phyloP scores from a whole-genome alignment of 2,329 filamentous ascomycete species.

The Hymenoscyphus fructigenus region DNA sequence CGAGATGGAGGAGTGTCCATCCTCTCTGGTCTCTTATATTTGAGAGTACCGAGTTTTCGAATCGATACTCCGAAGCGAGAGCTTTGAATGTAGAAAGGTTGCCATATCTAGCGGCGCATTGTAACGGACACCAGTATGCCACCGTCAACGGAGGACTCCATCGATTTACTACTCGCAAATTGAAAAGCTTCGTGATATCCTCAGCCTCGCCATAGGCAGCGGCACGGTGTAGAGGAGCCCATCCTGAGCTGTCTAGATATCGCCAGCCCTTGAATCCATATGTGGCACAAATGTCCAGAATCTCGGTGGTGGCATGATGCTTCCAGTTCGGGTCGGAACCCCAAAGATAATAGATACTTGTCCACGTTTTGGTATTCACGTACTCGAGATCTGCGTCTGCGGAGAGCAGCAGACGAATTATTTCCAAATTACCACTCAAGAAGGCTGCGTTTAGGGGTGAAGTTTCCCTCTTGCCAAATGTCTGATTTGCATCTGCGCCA shows the following conservation, averaged over 20 bases:
- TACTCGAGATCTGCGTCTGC: not conserved
- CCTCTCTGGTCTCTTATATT: not conserved
- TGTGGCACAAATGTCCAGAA: not conserved
- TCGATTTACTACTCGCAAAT: not conserved
- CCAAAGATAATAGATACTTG: not conserved
- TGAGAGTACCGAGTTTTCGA: not conserved
- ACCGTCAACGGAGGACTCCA: not conserved
- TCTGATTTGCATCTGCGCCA: not conserved
- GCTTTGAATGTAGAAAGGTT: not conserved
- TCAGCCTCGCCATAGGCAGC: not conserved
- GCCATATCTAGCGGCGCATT: not conserved
- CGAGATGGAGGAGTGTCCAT: not conserved
- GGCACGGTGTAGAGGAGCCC: not conserved
- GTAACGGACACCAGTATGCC: not conserved
- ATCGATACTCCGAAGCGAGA: not conserved
- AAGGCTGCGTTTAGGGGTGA: not conserved
- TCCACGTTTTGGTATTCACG: not conserved
- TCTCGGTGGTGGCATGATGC: not conserved
- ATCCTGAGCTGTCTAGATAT: not conserved
- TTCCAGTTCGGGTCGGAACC: not conserved
- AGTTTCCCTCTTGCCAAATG: not conserved
- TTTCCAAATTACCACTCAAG: not conserved
- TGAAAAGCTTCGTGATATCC: not conserved
- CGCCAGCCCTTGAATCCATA: not conserved
- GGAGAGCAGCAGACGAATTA: slow-evolving; percentile 3